Evolutionary conservation across 108 stramenopile genomes (phyloP).

Genomic region (Epithemia pelagica): DNA sequence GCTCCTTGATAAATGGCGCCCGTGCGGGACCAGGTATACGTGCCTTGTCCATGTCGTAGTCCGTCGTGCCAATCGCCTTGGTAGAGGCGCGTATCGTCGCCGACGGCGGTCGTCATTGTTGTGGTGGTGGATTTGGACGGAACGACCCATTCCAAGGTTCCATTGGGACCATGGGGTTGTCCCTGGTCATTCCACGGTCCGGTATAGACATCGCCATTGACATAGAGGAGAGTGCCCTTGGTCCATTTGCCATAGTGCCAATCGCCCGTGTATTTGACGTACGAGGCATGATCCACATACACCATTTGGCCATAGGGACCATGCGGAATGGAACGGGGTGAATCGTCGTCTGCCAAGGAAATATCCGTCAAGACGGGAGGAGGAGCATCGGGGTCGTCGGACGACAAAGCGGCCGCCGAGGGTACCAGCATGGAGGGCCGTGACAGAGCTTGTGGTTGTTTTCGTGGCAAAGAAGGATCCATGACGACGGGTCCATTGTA

Average conservation of each 20-base stretch:
- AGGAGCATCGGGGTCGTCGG: background rate
- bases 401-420: background rate
- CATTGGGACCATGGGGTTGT: slow-evolving; percentile 24
- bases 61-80: slow-evolving; percentile 21
- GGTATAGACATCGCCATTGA: slow-evolving; percentile 13
- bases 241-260: background rate
- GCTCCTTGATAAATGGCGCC: slow-evolving; percentile 10
- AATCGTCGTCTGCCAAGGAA: background rate
- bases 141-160: background rate
- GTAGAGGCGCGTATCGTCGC: slow-evolving; percentile 24
- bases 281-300: background rate
- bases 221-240: slow-evolving; percentile 12
- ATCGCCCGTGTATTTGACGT: background rate
- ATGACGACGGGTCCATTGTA: slow-evolving; percentile 3
- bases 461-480: background rate
- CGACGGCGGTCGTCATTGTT: no score
- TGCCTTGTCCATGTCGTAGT: slow-evolving; percentile 10
- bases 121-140: slow-evolving; percentile 1
- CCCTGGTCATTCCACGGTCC: slow-evolving; percentile 31
- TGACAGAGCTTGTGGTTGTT: no score
- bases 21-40: background rate
- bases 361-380: background rate
- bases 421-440: no score
- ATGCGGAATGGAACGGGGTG: slow-evolving; percentile 5
- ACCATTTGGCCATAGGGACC: slow-evolving; percentile 5